Evolutionary conservation across 768 basidiomycete species (phyloP), one percentile per base, ranked within the genome.

Genomic region (Termitomyces sp.): DNA sequence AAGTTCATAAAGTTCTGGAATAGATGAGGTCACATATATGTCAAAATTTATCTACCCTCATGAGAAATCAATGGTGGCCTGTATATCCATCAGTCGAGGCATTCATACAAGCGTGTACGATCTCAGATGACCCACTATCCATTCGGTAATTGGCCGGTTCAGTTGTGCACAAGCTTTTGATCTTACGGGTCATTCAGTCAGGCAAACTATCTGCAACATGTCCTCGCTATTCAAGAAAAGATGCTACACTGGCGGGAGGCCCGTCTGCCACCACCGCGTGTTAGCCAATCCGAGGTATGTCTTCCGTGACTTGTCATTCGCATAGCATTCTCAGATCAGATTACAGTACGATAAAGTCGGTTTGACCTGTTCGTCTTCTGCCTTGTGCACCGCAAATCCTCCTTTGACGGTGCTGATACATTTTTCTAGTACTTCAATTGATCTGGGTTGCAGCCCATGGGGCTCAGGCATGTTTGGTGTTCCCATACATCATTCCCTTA

Each of bases 271-370:
- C 92, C 94, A 54, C 94, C 94, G 0, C 81, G 91, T 57, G 91
- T 91, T 57, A 87, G 82, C 60, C 88, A 93, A 66, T 96, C 94
- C 9, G 82, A 84, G 72, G 87, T 81, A 65, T 43, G 73, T 68
- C 40, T 47, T 46, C 30, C 30, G 26, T 41, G n/a, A 32, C 32
- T 54, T 40, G 14, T 44, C 48, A n/a, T 43, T 24, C 50, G 26
- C 35, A 13, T 38, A 38, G 26, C 54, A 36, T 65, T 50, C 53
- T 59, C 51, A 65, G 45, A 54, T 36, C 47, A 10, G 51, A 28
- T 48, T 50, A 59, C 22, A 90, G 80, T 94, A 94, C 68, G 94
- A 96, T 72, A 93, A 91, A 75, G 84, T 92, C 60, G 91, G 90
- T 2, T 72, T 92, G 56, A 90, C 92, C n/a, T 74, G 91, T 92